A percentile compares a stretch with the other conserved stretches of the same genome.
phyloP scores from a whole-genome alignment of 1,284 basidiomycete species.

The Boletus subluridellus region DNA sequence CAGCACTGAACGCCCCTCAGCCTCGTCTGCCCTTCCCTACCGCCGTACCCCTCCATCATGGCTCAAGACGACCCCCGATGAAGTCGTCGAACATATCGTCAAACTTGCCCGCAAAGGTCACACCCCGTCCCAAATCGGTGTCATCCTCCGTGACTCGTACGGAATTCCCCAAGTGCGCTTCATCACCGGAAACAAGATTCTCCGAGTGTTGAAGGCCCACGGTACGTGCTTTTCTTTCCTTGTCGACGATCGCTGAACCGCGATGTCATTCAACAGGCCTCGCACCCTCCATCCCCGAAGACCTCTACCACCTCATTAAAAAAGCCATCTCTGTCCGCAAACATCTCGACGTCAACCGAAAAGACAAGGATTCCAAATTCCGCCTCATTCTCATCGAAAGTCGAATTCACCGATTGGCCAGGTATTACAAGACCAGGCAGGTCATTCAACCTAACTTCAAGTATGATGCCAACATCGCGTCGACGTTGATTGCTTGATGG shows the following conservation, averaged over 20 bases:
- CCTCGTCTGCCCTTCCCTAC: constrained; percentile 97
- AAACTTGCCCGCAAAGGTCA: constrained; percentile 98
- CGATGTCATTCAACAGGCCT: constrained; percentile 54
- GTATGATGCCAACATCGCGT: constrained; percentile 91
- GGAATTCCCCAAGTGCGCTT: constrained; percentile 97
- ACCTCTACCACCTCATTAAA: constrained; percentile 99
- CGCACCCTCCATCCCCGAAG: constrained; percentile 97
- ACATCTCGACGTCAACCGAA: constrained; percentile 97
- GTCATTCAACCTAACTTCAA: constrained; percentile 98
- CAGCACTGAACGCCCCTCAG: constrained; percentile 37
- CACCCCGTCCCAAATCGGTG: constrained; percentile 97
- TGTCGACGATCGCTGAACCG: constrained; percentile 25
- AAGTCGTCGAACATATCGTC: constrained; percentile 94
- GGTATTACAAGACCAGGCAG: constrained; percentile 98
- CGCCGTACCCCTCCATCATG: constrained; percentile 91
- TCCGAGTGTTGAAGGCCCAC: constrained; percentile 95
- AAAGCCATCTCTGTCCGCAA: constrained; percentile 99
- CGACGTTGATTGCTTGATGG: constrained; percentile 73
- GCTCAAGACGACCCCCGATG: constrained; percentile 95
- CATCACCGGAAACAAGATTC: constrained; percentile 99
- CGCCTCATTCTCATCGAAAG: constrained; percentile 98
- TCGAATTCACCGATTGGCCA: constrained; percentile 91
- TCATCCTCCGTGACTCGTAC: constrained; percentile 96
- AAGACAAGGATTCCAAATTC: constrained; percentile 99
- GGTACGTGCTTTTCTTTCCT: constrained; percentile 51